Evolutionary conservation across 352 stramenopile genomes (phyloP).

Genomic region (Globisporangium canariense): DNA sequence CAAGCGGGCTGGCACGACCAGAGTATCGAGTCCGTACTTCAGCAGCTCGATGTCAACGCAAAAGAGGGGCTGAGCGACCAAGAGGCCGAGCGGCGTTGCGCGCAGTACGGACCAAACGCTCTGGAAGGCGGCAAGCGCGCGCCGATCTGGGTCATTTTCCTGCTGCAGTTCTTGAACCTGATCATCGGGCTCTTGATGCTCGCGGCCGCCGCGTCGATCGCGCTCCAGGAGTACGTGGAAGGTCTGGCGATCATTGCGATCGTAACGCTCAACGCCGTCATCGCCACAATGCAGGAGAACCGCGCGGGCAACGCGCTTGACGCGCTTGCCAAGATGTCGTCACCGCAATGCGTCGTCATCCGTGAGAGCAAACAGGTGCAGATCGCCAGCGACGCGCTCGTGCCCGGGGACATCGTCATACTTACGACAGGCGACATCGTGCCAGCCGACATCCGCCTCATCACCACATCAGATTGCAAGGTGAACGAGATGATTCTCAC

Average conservation of each 20-base stretch:
- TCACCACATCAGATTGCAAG: conserved; percentile 61
- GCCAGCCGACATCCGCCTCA: conserved; percentile 77
- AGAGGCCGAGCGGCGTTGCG: conserved; percentile 21
- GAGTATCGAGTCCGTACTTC: conserved; percentile 22
- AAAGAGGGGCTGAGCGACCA: conserved; percentile 26
- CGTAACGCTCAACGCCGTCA: conserved; percentile 34
- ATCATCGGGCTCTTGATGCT: conserved; percentile 41
- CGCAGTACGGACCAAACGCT: conserved; percentile 19
- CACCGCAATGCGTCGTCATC: conserved; percentile 34
- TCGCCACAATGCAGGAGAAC: conserved; percentile 42
- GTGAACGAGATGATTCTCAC: conserved; percentile 92
- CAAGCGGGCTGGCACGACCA: conserved; percentile 30
- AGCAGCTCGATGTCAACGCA: conserved; percentile 28
- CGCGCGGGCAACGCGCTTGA: conserved; percentile 38
- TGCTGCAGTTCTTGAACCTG: conserved; percentile 53
- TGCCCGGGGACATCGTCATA: conserved; percentile 65
- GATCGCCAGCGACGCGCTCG: conserved; percentile 35
- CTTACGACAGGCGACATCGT: conserved; percentile 88
- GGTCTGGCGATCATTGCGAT: conserved; percentile 47
- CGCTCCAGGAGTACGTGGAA: conserved; percentile 37
- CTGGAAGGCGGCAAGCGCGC: conserved; percentile 15
- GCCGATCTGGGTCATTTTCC: conserved; percentile 38
- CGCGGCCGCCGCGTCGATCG: conserved; percentile 28
- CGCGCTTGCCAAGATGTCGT: conserved; percentile 37
- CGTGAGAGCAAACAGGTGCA: conserved; percentile 31